Conservation (phyloP, 768 basidiomycete species). For the Roridomyces roridus region DNA sequence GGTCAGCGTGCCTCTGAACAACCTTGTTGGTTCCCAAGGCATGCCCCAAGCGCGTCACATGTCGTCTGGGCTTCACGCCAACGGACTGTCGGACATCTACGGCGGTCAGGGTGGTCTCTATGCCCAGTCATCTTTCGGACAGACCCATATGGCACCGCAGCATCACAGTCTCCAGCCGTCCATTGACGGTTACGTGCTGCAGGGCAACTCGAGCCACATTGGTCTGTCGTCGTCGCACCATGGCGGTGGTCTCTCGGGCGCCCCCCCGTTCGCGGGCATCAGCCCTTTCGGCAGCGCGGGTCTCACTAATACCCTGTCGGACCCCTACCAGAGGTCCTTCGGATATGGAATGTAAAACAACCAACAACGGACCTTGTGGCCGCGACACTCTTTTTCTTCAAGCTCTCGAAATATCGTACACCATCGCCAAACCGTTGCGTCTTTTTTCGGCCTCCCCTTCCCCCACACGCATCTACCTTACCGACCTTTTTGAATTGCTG, state of each 20-base stretch:
- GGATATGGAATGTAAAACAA: constrained; percentile 79
- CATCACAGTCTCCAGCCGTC: constrained; percentile 71
- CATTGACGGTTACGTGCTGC: constrained; percentile 84
- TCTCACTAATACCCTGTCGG: constrained; percentile 61
- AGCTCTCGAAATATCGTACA: constrained; percentile 23
- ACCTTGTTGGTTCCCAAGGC: constrained; percentile 43
- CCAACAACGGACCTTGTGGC: constrained; percentile 6
- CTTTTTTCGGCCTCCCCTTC: constrained; percentile 28
- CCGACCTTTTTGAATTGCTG: constrained; percentile 34
- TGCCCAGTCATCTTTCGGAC: constrained; percentile 63
- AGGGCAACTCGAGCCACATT: constrained; percentile 73
- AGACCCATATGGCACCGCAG: constrained; percentile 58
- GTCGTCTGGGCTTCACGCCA: constrained; percentile 55
- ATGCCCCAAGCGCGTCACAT: constrained; percentile 65
- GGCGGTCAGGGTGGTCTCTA: constrained; percentile 67
- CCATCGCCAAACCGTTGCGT: constrained; percentile 25
- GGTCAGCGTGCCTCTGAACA: constrained; percentile 62
- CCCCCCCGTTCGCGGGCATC: constrained; percentile 54
- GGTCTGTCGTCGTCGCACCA: constrained; percentile 67
- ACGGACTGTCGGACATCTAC: constrained; percentile 71
- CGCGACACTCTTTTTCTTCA: constrained; percentile 16
- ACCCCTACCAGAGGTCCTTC: constrained; percentile 81
- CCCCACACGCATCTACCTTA: constrained; percentile 42
- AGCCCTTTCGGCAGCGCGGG: constrained; percentile 61
- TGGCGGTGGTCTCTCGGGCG: constrained; percentile 61